Conservation (phyloP, 495 filamentous ascomycete species). For the Hyphodiscus hymeniophilus region DNA sequence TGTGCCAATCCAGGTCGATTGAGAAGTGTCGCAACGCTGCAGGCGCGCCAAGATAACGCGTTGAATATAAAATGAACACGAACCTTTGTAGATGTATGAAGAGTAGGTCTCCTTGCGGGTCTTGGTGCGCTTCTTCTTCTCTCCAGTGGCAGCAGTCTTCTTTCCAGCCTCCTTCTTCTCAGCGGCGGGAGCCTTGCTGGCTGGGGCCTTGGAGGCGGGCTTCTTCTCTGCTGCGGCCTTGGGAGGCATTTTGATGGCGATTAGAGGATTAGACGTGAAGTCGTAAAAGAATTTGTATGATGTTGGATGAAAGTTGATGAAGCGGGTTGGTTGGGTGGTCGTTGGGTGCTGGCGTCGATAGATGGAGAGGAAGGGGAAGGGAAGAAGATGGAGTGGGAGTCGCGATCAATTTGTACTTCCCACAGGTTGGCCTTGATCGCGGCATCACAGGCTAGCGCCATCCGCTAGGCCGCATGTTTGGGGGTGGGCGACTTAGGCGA, state of each 20-base stretch:
- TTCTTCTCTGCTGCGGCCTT: slow-evolving; percentile 96
- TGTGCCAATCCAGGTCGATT: neutral
- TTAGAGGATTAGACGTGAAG: slow-evolving; percentile 10
- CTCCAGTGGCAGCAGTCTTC: slow-evolving; percentile 92
- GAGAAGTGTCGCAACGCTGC: slow-evolving; percentile 1
- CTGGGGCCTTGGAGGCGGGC: slow-evolving; percentile 94
- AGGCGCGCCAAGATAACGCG: slow-evolving; percentile 18
- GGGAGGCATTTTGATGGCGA: slow-evolving; percentile 69
- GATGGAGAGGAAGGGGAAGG: slow-evolving; percentile 32
- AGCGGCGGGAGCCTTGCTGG: slow-evolving; percentile 70
- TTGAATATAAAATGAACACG: slow-evolving; percentile 22
- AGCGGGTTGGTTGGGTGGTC: slow-evolving; percentile 15
- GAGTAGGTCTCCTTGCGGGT: slow-evolving; percentile 99
- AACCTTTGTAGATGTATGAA: slow-evolving; percentile 99
- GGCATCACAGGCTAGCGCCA: neutral
- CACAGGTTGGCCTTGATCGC: too few species aligned
- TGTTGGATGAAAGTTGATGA: slow-evolving; percentile 2
- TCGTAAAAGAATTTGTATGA: slow-evolving; percentile 2
- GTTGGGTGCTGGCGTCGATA: slow-evolving; percentile 21
- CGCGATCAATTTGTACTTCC: neutral
- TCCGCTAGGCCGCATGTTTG: neutral
- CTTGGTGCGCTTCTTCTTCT: slow-evolving; percentile 99
- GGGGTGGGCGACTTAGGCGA: neutral
- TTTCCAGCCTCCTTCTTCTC: slow-evolving; percentile 99
- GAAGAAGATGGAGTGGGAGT: neutral